Conservation (phyloP, 192 early-diverging fungal genomes). For the Phycomyces nitens region DNA sequence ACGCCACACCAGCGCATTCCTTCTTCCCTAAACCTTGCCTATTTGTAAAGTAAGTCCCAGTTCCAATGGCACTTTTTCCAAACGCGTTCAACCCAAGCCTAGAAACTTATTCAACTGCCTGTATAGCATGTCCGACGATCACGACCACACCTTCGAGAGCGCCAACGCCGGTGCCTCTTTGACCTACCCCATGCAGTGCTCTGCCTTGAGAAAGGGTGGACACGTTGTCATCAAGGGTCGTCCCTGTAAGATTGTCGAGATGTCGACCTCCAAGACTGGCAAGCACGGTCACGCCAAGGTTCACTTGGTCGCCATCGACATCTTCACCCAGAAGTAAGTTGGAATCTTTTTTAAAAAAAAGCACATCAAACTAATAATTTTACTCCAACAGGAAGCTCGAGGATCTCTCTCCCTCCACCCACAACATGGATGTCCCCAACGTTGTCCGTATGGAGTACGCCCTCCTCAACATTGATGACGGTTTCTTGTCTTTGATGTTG, state of each 20-base stretch:
- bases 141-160: slow-evolving; percentile 70
- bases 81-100: neutral
- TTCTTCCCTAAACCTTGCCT: slow-evolving; percentile 2
- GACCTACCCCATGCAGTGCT: slow-evolving; percentile 99
- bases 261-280: slow-evolving; percentile 99
- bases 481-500: slow-evolving; percentile 84
- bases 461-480: slow-evolving; percentile 88
- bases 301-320: slow-evolving; percentile 88
- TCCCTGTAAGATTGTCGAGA: slow-evolving; percentile 99
- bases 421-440: slow-evolving; percentile 99
- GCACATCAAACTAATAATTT: neutral
- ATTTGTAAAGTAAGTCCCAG: neutral
- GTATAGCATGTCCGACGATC: slow-evolving; percentile 56
- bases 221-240: slow-evolving; percentile 97
- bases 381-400: slow-evolving; percentile 73
- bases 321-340: slow-evolving; percentile 87
- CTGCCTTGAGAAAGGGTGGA: slow-evolving; percentile 98
- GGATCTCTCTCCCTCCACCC: slow-evolving; percentile 99
- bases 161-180: slow-evolving; percentile 81
- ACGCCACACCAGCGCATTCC: neutral
- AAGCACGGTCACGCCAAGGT: slow-evolving; percentile 99
- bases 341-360: neutral
- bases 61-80: neutral
- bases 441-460: slow-evolving; percentile 82
- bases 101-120: neutral